Percentiles rank a stretch among this genome's conserved stretches.
phyloP scores from a whole-genome alignment of 129 eudicot species.

The Solidago caesia region DNA sequence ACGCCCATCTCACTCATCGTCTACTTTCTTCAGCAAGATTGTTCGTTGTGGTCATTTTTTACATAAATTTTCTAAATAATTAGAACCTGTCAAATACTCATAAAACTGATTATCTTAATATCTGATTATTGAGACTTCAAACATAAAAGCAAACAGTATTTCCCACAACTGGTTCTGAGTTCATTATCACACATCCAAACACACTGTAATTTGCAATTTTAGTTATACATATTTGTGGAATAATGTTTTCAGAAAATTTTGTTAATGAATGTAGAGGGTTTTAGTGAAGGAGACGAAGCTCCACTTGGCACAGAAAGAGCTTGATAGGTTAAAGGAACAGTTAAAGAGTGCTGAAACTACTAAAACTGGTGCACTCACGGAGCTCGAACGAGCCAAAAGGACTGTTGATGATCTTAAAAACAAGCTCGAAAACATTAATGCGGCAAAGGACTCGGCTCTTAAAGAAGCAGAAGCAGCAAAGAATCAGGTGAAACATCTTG shows the following conservation, averaged over 20 bases:
- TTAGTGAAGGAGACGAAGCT: conserved; percentile 74
- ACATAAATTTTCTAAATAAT: neutral
- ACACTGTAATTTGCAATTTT: neutral
- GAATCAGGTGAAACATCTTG: conserved; percentile 52
- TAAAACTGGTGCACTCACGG: conserved; percentile 65
- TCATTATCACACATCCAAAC: neutral
- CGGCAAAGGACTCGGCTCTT: conserved; percentile 57
- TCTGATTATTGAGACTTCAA: neutral
- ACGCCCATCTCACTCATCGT: neutral
- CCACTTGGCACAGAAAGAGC: conserved; percentile 77
- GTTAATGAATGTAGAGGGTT: conserved; percentile 49
- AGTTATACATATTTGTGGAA: neutral
- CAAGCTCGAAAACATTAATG: conserved; percentile 57
- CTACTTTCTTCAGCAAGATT: neutral
- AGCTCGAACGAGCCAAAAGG: conserved; percentile 70
- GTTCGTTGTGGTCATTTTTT: neutral
- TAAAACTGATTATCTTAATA: too few species aligned
- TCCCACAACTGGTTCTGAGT: neutral
- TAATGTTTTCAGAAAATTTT: neutral
- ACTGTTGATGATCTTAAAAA: conserved; percentile 60
- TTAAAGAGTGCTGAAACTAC: conserved; percentile 67
- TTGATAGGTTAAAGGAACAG: conserved; percentile 69
- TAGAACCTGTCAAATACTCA: neutral
- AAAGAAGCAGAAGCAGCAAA: conserved; percentile 56
- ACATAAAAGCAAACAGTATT: neutral